Evolutionary conservation across 352 stramenopile genomes (phyloP).

Genomic region (Globisporangium spinosum): DNA sequence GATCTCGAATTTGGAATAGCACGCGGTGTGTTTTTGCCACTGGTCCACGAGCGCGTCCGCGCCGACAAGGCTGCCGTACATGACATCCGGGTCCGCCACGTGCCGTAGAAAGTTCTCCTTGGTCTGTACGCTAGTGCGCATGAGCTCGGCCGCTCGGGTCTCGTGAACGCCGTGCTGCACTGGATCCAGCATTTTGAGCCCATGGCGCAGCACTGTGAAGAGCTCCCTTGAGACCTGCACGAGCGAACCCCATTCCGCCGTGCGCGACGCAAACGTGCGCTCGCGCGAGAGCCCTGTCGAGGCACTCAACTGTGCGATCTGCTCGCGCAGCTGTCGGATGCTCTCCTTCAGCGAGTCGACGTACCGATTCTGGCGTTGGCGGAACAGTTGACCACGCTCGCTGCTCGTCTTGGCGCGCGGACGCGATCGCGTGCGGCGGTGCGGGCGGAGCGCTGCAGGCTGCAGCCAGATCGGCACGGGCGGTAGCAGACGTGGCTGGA

Average conservation of each 20-base stretch:
- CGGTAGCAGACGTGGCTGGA: neutral
- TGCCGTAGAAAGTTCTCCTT: constrained; percentile 1
- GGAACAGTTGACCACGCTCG: constrained; percentile 6
- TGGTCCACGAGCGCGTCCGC: neutral
- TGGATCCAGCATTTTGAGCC: neutral
- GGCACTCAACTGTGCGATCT: constrained; percentile 4
- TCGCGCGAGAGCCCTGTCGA: neutral
- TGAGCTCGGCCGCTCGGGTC: neutral
- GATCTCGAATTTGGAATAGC: constrained; percentile 7
- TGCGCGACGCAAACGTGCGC: neutral
- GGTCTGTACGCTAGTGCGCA: neutral
- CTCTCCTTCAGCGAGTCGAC: neutral
- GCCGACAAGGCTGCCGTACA: constrained; percentile 4
- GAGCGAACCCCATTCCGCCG: constrained; percentile 1
- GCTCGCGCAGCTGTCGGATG: neutral
- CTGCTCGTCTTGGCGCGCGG: constrained; percentile 9
- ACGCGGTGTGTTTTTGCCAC: constrained; percentile 3
- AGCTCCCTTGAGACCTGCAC: constrained; percentile 4
- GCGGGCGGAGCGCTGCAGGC: neutral
- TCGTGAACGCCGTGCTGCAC: neutral
- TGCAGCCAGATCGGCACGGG: neutral
- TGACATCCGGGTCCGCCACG: neutral
- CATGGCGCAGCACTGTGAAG: constrained; percentile 2
- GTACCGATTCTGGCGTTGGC: constrained; percentile 4
- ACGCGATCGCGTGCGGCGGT: neutral